Conservation (phyloP, 768 basidiomycete genomes). For the Suillus cothurnatus region DNA sequence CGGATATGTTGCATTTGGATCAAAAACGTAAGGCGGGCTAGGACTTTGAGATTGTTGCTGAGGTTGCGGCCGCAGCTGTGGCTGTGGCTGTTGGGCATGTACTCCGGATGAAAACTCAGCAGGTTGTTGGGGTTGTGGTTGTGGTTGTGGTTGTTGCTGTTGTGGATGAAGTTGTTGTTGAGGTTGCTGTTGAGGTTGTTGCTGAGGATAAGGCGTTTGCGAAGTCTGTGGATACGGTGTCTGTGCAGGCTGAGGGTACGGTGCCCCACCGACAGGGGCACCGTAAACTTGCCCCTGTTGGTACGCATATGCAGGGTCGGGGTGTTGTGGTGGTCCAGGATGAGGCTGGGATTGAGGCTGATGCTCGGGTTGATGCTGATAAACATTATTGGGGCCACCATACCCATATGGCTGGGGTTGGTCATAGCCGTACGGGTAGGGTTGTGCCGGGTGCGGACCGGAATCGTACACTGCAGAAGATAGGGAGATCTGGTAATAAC, state of each 20-base stretch:
- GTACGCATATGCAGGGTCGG: conserved; percentile 27
- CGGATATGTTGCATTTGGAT: conserved; percentile 67
- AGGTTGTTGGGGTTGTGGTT: conserved; percentile 10
- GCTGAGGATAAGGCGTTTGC: conserved; percentile 35
- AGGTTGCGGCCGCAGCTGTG: conserved; percentile 17
- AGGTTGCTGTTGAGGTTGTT: conserved; percentile 30
- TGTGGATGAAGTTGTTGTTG: conserved; percentile 41
- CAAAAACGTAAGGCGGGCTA: conserved; percentile 56
- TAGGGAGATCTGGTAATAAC: conserved; percentile 12
- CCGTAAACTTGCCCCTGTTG: conserved; percentile 30
- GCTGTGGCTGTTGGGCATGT: conserved; percentile 24
- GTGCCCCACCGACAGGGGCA: conserved; percentile 7
- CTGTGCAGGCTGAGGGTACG: conserved; percentile 7
- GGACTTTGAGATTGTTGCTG: conserved; percentile 29
- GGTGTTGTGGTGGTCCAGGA: conserved; percentile 23
- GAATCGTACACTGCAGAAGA: conserved; percentile 52
- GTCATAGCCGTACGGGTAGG: conserved; percentile 32
- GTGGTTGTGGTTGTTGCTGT: conserved; percentile 39
- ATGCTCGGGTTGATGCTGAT: conserved; percentile 40
- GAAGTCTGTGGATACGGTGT: conserved; percentile 32
- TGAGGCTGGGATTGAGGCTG: conserved; percentile 31
- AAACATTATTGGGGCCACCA: conserved; percentile 41
- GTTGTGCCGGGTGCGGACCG: conserved; percentile 29
- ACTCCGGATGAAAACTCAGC: background rate
- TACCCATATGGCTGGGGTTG: conserved; percentile 50